Conservation (phyloP, 176 grass and related monocot genomes). For the Eragrostis curvula region DNA sequence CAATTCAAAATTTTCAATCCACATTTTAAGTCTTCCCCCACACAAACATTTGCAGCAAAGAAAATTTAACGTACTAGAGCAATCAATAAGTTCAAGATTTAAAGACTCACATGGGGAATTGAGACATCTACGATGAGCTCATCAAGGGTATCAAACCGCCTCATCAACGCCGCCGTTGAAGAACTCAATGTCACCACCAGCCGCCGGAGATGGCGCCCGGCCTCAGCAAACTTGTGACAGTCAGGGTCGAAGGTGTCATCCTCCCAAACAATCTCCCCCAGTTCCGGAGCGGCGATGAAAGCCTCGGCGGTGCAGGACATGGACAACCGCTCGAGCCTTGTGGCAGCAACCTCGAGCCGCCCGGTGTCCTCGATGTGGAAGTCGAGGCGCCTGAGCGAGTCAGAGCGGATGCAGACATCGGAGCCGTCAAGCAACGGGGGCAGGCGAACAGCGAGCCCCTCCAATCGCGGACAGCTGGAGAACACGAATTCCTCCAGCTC, state of each 20-base stretch:
- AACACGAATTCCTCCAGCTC: conserved; percentile 8
- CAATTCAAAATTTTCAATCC: not conserved
- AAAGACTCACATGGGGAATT: not conserved
- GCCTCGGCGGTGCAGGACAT: not conserved
- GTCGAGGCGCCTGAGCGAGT: not conserved
- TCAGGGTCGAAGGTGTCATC: not conserved
- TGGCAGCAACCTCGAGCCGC: not conserved
- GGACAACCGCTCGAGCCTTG: not conserved
- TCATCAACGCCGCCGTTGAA: not conserved
- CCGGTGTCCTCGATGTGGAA: not conserved
- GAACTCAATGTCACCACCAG: not conserved
- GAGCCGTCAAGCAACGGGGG: not conserved
- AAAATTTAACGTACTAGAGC: not conserved
- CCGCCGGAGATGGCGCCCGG: not conserved
- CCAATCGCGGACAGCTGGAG: not conserved
- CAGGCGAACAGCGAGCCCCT: not conserved
- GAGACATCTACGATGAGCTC: not conserved
- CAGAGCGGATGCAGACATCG: conserved; percentile 4
- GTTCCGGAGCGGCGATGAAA: not conserved
- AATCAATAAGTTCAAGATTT: not conserved
- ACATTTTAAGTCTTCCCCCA: not conserved
- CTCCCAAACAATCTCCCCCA: not conserved
- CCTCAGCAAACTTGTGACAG: not conserved
- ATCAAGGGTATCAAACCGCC: not conserved
- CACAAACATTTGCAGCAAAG: not conserved